phyloP scores from a whole-genome alignment of 148 eudicot species.

The Chenopodium berlandieri region DNA sequence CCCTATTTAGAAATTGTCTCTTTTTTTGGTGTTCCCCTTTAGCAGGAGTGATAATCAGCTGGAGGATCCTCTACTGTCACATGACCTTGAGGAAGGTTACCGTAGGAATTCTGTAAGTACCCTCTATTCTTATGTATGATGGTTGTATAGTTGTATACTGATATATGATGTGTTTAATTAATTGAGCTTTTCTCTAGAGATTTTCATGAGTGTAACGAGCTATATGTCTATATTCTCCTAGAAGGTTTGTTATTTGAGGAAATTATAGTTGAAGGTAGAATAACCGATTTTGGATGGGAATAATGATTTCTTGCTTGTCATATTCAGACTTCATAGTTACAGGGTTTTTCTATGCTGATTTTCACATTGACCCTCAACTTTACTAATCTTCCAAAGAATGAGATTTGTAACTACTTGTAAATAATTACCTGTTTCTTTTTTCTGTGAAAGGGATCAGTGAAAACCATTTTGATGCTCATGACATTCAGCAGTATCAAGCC shows the following conservation, averaged over 20 bases:
- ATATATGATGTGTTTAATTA: neutral
- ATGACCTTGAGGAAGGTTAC: slow-evolving; percentile 50
- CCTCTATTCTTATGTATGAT: slow-evolving; percentile 12
- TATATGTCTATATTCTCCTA: neutral
- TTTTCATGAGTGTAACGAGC: neutral
- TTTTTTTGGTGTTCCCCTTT: slow-evolving; percentile 3
- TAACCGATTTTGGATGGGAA: neutral
- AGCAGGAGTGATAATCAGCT: slow-evolving; percentile 36
- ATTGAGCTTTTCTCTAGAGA: neutral
- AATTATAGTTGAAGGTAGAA: neutral
- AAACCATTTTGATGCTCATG: slow-evolving; percentile 48
- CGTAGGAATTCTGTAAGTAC: slow-evolving; percentile 39
- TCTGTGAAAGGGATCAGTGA: slow-evolving; percentile 42
- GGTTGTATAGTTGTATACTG: slow-evolving; percentile 5
- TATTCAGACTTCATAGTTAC: neutral
- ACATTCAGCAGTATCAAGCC: slow-evolving; percentile 60
- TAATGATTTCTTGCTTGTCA: neutral
- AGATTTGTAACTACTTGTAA: neutral
- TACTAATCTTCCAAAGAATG: neutral
- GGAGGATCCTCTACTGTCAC: slow-evolving; percentile 60
- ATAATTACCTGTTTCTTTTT: slow-evolving; percentile 15
- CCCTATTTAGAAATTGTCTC: slow-evolving; percentile 5
- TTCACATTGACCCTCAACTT: neutral
- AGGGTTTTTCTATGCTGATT: neutral
- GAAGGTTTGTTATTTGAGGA: neutral